Evolutionary conservation across 2,329 filamentous ascomycete genomes (phyloP), one percentile per base, ranked within the genome.

Genomic region (Tolypocladium inflatum): DNA sequence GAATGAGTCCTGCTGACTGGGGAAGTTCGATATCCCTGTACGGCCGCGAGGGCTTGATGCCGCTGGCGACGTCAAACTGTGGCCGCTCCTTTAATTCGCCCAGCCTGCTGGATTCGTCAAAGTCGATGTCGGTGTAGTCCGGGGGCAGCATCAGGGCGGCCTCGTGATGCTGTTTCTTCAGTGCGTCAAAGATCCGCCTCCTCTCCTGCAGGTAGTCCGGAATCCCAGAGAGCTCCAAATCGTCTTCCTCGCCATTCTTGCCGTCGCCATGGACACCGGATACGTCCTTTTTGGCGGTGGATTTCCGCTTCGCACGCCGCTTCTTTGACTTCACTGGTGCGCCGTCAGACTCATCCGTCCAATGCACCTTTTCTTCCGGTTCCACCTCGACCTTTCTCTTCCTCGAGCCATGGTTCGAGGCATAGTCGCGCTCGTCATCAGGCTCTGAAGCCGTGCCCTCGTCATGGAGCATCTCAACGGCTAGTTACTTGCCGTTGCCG

Each of bases 1-100:
- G 94, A 43, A 99, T 91, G 4, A 91, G 68, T 0, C 92, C 93
- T 0, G 84, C 82, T 1, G 92, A 95, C 63, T 86, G 85, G 17
- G 83, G 81, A 30, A 97, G 78, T 52, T 83, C 77, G 54, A 96
- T 87, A 62, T 95, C 90, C 65, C 86, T 78, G 71, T 94, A 92
- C 0, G 79, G 77, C 17, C 87, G 81, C 39, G 83, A 87, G 0
- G 89, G 86, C 55, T 83, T 85, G 56, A 88, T 74, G 3, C 78
- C 74, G 66, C 78, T 76, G 64, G 68, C 68, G 33, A 71, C 67
- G 65, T 80, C 70, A 56, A 97, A 89, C 1, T 81, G 74, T 0
- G 93, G 93, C 56, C 86, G 86, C 69, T 92, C 86, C 57, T 80
- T 75, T 15, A 90, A 69, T 13, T 67, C 66, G 1, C 62, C 60